Evolutionary conservation across 208 protist genomes (phyloP), one percentile per base, ranked within the genome.

Genomic region (Trypanosoma scelopori): DNA sequence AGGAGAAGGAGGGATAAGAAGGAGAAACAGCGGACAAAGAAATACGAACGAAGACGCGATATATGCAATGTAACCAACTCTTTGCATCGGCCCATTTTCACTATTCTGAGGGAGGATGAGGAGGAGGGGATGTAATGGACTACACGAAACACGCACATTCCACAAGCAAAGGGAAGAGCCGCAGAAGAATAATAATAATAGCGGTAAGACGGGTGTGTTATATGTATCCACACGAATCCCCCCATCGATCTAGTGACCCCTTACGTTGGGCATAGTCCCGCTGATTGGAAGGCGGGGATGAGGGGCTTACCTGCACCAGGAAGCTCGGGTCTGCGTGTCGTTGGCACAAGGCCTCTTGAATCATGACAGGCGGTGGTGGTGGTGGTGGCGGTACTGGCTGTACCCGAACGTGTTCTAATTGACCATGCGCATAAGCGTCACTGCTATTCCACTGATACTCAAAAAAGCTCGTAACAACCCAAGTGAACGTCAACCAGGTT

Each of bases 401-500:
- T 16, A 30, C 4, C 4, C 51, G 9, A 43, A 46, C 46, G 1
- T 66, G 56, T 16, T 53, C 49, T 22, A 28, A 48, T 20, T 39
- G 37, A 55, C 4, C 22, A 49, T 7, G 39, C n/a, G 13, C 13
- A 15, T 47, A 3, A 58, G 25, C 48, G 48, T 59, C 32, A 68
- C 22, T 25, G 49, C 45, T 23, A 58, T 65, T 35, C 28, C 76
- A 85, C 39, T 78, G 63, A 16, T 46, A 47, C 51, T 91, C 78
- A 22, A 87, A 37, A 39, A 78, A 75, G n/a, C 71, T 82, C 25
- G 80, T 65, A 0, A 65, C 45, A 41, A 78, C 61, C 81, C 81
- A 91, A 25, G 73, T 71, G 65, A 73, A 79, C 35, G 76, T 71
- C 20, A 78, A 41, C 56, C 71, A 86, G 16, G 65, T 81, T 3